A percentile compares a stretch with the other conserved stretches of the same genome.
These are phyloP conservation scores for Exophiala alcalophila DNA, from an alignment of 2,329 filamentous ascomycete genomes.

Conservation along the genomic window DNA sequence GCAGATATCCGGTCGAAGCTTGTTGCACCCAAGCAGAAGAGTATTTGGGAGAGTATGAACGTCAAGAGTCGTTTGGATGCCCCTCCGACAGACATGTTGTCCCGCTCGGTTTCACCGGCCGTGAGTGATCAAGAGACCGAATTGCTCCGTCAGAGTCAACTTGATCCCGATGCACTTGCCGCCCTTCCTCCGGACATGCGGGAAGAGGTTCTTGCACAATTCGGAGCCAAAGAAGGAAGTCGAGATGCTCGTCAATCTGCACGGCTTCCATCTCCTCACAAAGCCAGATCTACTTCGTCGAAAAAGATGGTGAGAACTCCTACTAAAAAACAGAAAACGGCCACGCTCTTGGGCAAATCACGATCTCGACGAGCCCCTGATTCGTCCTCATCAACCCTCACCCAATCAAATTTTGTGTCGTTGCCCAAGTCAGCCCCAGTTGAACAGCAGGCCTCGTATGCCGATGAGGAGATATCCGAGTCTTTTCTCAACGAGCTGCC, in stretches of 20 bases:
- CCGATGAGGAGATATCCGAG: slow-evolving; percentile 53
- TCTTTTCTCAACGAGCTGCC: slow-evolving; percentile 81
- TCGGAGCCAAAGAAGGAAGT: slow-evolving; percentile 44
- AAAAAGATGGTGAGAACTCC: slow-evolving; percentile 56
- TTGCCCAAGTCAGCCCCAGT: slow-evolving; percentile 29
- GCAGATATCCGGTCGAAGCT: slow-evolving; percentile 76
- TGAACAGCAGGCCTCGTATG: slow-evolving; percentile 28
- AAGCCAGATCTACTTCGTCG: slow-evolving; percentile 37
- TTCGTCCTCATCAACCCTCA: slow-evolving; percentile 58
- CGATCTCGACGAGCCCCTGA: slow-evolving; percentile 52
- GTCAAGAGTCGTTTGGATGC: slow-evolving; percentile 5
- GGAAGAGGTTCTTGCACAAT: slow-evolving; percentile 74
- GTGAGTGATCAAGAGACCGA: slow-evolving; percentile 34
- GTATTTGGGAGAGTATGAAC: slow-evolving; percentile 19
- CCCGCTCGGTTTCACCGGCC: slow-evolving; percentile 37
- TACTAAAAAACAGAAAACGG: slow-evolving; percentile 60
- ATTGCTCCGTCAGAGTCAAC: slow-evolving; percentile 67
- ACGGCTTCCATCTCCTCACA: slow-evolving; percentile 50
- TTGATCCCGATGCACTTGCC: slow-evolving; percentile 80
- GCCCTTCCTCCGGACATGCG: slow-evolving; percentile 83
- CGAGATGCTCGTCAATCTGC: slow-evolving; percentile 42
- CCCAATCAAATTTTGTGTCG: slow-evolving; percentile 69
- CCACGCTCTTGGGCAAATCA: slow-evolving; percentile 41
- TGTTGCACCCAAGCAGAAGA: slow-evolving; percentile 56
- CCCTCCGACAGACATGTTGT: slow-evolving; percentile 25